Conservation (phyloP, 805 yeast genomes). For the Schwanniomyces yamadae region DNA sequence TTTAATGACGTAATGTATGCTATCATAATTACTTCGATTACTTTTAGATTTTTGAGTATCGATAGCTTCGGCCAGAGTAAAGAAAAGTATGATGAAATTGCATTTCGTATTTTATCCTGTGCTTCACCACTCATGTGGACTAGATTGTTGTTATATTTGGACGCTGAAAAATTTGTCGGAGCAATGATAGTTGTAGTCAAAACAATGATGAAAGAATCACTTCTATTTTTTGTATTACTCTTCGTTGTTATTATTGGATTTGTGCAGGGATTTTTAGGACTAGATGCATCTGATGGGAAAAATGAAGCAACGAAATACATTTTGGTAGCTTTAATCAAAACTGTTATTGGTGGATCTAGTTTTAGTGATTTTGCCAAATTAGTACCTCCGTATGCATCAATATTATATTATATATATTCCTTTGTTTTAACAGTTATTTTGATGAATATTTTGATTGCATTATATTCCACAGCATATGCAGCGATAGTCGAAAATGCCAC, state of each 20-base stretch:
- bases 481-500: constrained; percentile 79
- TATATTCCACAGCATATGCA: constrained; percentile 81
- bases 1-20: constrained; percentile 72
- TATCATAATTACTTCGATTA: constrained; percentile 51
- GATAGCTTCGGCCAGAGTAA: constrained; percentile 17
- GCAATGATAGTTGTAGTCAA: constrained; percentile 84
- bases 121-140: constrained; percentile 90
- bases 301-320: constrained; percentile 70
- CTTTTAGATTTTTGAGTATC: constrained; percentile 50
- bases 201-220: constrained; percentile 82
- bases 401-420: constrained; percentile 73
- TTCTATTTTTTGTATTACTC: constrained; percentile 76
- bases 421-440: constrained; percentile 73
- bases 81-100: constrained; percentile 48
- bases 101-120: constrained; percentile 71
- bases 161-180: constrained; percentile 79
- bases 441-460: constrained; percentile 80
- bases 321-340: constrained; percentile 61
- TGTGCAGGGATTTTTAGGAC: constrained; percentile 81
- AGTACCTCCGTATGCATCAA: constrained; percentile 83
- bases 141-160: constrained; percentile 70
- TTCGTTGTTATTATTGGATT: constrained; percentile 74
- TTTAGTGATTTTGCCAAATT: constrained; percentile 67
- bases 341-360: constrained; percentile 73
- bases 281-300: constrained; percentile 85